These are phyloP conservation scores for Podospora anserina DNA, from an alignment of 495 filamentous ascomycete genomes.

Conservation along the genomic window DNA sequence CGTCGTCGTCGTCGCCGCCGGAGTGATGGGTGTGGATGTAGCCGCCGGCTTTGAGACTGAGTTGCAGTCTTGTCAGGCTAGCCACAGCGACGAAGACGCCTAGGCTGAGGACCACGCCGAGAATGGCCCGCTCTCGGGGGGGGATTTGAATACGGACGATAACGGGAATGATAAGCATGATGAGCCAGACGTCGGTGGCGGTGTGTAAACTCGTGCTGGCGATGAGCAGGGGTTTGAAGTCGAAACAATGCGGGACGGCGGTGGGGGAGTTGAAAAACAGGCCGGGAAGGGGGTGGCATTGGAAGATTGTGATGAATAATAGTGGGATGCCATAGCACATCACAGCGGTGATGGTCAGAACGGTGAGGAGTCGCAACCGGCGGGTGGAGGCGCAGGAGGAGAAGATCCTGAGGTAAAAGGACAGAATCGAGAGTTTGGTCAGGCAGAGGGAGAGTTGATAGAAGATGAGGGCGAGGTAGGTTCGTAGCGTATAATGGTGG, in stretches of 20 bases:
- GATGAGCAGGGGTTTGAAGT: conserved; percentile 36
- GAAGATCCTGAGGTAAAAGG: conserved; percentile 43
- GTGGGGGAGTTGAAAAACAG: conserved; percentile 31
- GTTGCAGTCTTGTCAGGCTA: conserved; percentile 31
- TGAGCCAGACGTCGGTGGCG: conserved; percentile 37
- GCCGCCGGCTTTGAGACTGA: conserved; percentile 13
- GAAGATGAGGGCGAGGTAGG: conserved; percentile 29
- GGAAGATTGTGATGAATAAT: conserved; percentile 39
- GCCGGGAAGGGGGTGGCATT: conserved; percentile 33
- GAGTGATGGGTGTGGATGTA: neutral
- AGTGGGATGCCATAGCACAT: conserved; percentile 34
- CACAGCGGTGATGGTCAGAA: conserved; percentile 14
- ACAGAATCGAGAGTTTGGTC: conserved; percentile 41
- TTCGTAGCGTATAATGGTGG: conserved; percentile 14
- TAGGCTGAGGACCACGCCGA: conserved; percentile 36
- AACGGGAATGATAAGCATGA: conserved; percentile 36
- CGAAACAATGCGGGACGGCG: conserved; percentile 26
- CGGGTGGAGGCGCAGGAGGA: conserved; percentile 12
- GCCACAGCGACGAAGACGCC: conserved; percentile 39
- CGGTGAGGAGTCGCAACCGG: neutral
- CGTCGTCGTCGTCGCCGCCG: neutral
- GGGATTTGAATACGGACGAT: conserved; percentile 34
- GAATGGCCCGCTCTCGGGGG: conserved; percentile 31
- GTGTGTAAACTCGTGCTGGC: conserved; percentile 35
- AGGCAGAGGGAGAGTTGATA: conserved; percentile 40